phyloP scores from a whole-genome alignment of 805 yeast genomes.

The Candida silvatica region DNA sequence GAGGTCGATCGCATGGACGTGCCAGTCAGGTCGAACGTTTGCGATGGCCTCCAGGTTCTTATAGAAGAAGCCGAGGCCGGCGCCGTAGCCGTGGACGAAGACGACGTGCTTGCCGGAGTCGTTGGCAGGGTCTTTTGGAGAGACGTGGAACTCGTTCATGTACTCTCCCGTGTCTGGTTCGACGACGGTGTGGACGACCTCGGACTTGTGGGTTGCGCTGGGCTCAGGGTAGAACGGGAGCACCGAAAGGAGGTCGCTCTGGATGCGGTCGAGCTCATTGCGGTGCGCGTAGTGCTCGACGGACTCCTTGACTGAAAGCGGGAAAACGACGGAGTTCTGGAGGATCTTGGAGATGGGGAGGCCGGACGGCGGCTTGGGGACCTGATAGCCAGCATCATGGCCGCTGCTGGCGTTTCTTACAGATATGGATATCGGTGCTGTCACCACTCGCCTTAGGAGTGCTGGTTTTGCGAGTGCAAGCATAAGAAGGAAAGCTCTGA shows the following conservation, averaged over 20 bases:
- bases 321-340: conserved; percentile 38
- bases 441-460: too few species aligned
- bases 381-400: conserved; percentile 24
- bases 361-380: conserved; percentile 62
- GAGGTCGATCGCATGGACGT: conserved; percentile 78
- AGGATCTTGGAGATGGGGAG: conserved; percentile 49
- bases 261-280: conserved; percentile 19
- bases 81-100: conserved; percentile 88
- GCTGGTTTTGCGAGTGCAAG: too few species aligned
- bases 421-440: too few species aligned
- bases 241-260: conserved; percentile 37
- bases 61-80: conserved; percentile 76
- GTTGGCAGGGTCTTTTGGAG: conserved; percentile 23
- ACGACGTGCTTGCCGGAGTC: conserved; percentile 43
- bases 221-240: conserved; percentile 53
- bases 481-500: too few species aligned
- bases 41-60: conserved; percentile 47
- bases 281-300: conserved; percentile 37
- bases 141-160: conserved; percentile 71
- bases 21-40: conserved; percentile 39
- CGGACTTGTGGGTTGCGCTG: conserved; percentile 37
- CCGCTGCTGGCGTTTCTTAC: background rate
- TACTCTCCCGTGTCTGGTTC: conserved; percentile 36
- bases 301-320: conserved; percentile 44
- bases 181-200: conserved; percentile 46